These are phyloP conservation scores for Auricularia sp. DNA, from an alignment of 768 basidiomycete genomes.

Conservation along the genomic window DNA sequence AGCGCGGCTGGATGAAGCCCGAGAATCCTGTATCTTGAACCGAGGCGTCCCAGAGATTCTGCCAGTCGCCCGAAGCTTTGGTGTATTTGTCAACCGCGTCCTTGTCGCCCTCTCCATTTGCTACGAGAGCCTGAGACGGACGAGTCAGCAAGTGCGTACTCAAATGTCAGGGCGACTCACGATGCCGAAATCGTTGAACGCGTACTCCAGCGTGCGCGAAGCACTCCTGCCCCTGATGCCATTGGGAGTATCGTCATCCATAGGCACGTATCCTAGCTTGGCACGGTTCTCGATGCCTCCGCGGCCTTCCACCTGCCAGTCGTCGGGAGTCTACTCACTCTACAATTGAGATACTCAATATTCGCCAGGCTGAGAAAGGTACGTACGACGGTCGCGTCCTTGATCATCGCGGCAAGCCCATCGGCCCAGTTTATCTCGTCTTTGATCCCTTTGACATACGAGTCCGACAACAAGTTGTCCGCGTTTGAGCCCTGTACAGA, in stretches of 20 bases:
- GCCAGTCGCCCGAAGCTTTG: constrained; percentile 10
- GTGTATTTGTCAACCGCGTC: constrained; percentile 4
- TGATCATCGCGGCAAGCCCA: constrained; percentile 18
- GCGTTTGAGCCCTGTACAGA: constrained; percentile 16
- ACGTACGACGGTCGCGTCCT: constrained; percentile 22
- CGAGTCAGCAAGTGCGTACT: not conserved
- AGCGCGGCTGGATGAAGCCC: constrained; percentile 14
- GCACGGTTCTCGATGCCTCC: constrained; percentile 10
- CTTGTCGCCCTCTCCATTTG: constrained; percentile 8
- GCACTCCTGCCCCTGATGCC: constrained; percentile 9
- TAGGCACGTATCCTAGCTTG: constrained; percentile 10
- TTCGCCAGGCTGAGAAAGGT: too few relatives aligned
- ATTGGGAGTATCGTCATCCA: not conserved
- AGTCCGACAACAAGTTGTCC: constrained; percentile 19
- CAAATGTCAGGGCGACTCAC: not conserved
- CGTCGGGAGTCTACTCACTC: not conserved
- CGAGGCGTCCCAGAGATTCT: constrained; percentile 11
- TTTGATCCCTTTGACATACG: constrained; percentile 18
- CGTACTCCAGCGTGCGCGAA: constrained; percentile 12
- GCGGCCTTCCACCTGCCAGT: constrained; percentile 12
- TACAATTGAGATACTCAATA: too few relatives aligned
- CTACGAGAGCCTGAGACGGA: constrained; percentile 5
- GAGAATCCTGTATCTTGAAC: constrained; percentile 7
- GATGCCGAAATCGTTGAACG: constrained; percentile 15
- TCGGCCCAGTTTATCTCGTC: constrained; percentile 19